Evolutionary conservation across 2,329 filamentous ascomycete species (phyloP).

Genomic region (Sporothrix variecibatus): DNA sequence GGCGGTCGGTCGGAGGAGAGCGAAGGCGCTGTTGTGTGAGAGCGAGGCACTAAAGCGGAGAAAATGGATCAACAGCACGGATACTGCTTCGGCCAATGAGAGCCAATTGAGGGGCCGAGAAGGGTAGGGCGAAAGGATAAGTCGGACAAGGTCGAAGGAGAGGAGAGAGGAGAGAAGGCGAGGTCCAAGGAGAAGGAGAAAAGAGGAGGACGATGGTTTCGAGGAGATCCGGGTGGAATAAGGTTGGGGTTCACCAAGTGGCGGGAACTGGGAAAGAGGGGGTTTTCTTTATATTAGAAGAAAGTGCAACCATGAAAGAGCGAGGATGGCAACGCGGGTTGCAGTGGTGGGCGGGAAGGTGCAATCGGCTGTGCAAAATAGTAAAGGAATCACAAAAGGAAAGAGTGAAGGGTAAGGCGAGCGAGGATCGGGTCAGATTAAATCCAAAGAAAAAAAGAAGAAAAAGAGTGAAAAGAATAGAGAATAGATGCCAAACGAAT

Average conservation of each 20-base stretch:
- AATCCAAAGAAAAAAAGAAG: not conserved
- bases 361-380: not conserved
- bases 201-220: not conserved
- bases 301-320: not conserved
- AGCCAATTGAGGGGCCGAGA: not conserved
- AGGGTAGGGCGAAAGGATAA: not conserved
- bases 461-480: too few species aligned
- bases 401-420: not conserved
- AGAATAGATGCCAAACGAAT: not conserved
- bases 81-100: not conserved
- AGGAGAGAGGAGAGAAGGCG: not conserved
- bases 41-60: not conserved
- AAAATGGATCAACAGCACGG: not conserved
- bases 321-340: not conserved
- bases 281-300: slow-evolving; percentile 14
- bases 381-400: not conserved
- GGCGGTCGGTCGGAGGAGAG: not conserved
- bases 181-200: not conserved
- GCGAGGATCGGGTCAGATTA: not conserved
- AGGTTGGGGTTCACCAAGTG: not conserved
- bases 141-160: not conserved
- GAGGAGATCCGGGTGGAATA: not conserved
- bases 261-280: not conserved
- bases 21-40: not conserved
- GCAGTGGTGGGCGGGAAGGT: not conserved